Conservation (phyloP, 768 basidiomycete species). For the Boletus tylopilopsis region DNA sequence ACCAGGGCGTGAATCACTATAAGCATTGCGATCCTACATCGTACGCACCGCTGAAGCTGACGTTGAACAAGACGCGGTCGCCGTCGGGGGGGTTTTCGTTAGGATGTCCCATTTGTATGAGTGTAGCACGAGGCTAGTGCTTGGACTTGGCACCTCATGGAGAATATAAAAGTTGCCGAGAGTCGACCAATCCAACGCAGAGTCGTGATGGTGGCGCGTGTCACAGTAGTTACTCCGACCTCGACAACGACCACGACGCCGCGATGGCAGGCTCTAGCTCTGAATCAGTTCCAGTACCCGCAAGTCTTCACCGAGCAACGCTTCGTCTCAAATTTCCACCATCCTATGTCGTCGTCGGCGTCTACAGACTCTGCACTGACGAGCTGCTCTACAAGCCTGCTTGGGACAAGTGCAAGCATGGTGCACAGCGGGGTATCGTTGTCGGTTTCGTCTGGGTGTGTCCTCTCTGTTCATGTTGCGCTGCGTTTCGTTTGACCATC, state of each 20-base stretch:
- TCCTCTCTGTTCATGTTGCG: not conserved
- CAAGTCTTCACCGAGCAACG: conserved; percentile 32
- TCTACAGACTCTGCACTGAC: conserved; percentile 65
- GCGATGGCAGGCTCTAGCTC: not conserved
- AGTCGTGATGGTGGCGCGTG: not conserved
- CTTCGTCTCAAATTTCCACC: conserved; percentile 71
- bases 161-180: not conserved
- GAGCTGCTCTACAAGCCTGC: conserved; percentile 48
- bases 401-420: conserved; percentile 29
- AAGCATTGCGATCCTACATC: too few relatives aligned
- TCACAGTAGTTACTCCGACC: too few relatives aligned
- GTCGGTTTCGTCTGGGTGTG: not conserved
- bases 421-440: not conserved
- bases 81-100: not conserved
- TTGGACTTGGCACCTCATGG: not conserved
- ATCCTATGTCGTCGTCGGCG: conserved; percentile 79
- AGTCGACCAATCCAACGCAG: not conserved
- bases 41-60: conserved; percentile 19
- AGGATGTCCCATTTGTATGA: not conserved
- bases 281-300: conserved; percentile 36
- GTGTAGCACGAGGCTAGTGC: not conserved
- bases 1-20: not conserved
- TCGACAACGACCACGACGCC: not conserved
- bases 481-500: conserved; percentile 22
- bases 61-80: conserved; percentile 22